A percentile compares a stretch with the other conserved stretches of the same genome.
Conservation (phyloP, 495 filamentous ascomycete species). For the Penicillium ucsense region DNA sequence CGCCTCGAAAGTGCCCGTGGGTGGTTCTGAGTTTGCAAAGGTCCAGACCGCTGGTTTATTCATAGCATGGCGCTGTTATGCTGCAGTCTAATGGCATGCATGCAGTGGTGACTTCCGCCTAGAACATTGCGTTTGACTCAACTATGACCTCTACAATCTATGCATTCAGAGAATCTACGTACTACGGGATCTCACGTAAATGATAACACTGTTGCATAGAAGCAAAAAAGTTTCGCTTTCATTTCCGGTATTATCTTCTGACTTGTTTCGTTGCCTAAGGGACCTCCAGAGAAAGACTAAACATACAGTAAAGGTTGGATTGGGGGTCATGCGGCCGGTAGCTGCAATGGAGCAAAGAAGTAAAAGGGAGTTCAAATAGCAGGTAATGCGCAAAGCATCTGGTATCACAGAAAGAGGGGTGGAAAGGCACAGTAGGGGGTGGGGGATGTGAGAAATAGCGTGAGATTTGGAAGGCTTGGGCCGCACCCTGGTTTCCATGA, state of each 20-base stretch:
- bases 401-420: conserved; percentile 23
- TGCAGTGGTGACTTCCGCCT: neutral
- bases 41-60: conserved; percentile 18
- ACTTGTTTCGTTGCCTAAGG: neutral
- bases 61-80: conserved; percentile 9
- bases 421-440: conserved; percentile 2
- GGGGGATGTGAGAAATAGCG: conserved; percentile 8
- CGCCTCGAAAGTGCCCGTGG: too few relatives aligned
- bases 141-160: neutral
- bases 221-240: conserved; percentile 3
- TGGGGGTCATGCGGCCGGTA: neutral
- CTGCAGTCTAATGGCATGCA: neutral
- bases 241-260: conserved; percentile 1
- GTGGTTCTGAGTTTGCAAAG: neutral
- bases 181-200: too few relatives aligned
- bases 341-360: neutral
- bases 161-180: neutral
- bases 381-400: conserved; percentile 21
- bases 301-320: neutral
- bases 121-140: too few relatives aligned
- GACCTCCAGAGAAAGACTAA: neutral
- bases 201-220: too few relatives aligned
- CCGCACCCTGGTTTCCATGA: neutral
- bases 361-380: neutral
- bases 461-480: neutral